Base-by-base conservation (phyloP, 2,329 filamentous ascomycete species). In the Epichloe uncinata region DNA sequence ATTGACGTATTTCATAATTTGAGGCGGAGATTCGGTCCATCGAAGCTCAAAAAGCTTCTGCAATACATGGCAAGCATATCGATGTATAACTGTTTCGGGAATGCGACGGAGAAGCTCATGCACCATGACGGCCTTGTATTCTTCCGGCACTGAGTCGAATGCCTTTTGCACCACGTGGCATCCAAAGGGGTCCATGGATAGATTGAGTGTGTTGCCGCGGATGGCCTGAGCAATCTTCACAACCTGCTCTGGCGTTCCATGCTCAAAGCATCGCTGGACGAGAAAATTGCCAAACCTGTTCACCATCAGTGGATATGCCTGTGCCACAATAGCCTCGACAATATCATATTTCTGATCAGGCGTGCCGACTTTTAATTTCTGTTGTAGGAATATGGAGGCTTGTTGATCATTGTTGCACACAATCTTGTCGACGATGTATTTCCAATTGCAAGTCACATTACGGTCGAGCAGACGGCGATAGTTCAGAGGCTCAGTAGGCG, bases 401-500 rank as follows among this genome's bases (percentile, higher is more conserved):
- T 98, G 93, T 68, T 98, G 93, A 63, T 98, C 93, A 66, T 98
- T 97, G 72, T 90, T 96, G 78, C 88, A 94, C 57, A 98, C 90
- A 63, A 98, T 98, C 74, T 97, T 97, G 72, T 98, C 91, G 50
- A 98, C 93, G 59, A 98, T 96, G 65, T 95, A 96, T 70, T 93
- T 95, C 93, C 91, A 98, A 71, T 98, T 94, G 70, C 91, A 97
- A 61, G 87, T 95, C 67, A 95, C 88, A 63, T 91, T 95, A 62
- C 90, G 89, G 63, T 98, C 93, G 44, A 97, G 80, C 38, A 98
- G 78, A 50, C 90, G 89, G 53, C 93, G 89, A 62, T 97, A 98
- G 68, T 98, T 97, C 60, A 97, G 78, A 11, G 91, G 93, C 67
- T 98, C 93, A 6, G 86, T 85, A 3, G 89, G 84, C 84, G 86